Percentiles rank a stretch among this genome's conserved stretches.
phyloP scores from a whole-genome alignment of 495 filamentous ascomycete genomes.

The Glarea lozoyensis region DNA sequence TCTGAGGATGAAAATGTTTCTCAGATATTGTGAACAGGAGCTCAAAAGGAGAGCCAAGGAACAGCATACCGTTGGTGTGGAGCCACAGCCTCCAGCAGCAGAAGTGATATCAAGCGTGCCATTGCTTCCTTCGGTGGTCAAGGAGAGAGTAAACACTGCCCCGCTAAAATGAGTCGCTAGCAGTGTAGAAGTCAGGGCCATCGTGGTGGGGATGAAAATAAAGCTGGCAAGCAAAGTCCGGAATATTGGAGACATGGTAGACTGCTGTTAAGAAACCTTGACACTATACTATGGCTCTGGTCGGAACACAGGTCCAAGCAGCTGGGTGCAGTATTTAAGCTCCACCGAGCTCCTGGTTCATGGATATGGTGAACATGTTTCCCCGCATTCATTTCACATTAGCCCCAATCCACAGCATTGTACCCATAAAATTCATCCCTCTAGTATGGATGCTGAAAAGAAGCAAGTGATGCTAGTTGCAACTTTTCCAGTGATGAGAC shows the following conservation, averaged over 20 bases:
- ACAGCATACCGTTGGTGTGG: constrained; percentile 6
- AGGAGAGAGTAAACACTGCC: constrained; percentile 4
- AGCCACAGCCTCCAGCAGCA: constrained; percentile 5
- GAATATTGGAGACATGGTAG: background rate
- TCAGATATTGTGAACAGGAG: no score
- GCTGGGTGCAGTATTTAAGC: constrained; percentile 6
- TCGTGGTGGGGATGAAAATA: constrained; percentile 1
- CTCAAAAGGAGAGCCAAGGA: no score
- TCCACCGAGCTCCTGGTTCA: constrained; percentile 4
- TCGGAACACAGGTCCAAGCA: constrained; percentile 1
- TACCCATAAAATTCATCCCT: background rate
- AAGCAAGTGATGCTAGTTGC: background rate
- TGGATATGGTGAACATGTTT: background rate
- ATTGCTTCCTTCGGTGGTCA: constrained; percentile 5
- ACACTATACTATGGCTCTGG: background rate
- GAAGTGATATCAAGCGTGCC: constrained; percentile 13
- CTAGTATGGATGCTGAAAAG: background rate
- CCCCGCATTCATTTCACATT: constrained; percentile 6
- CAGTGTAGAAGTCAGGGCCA: constrained; percentile 15
- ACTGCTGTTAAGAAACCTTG: constrained; percentile 1
- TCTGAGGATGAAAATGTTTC: no score
- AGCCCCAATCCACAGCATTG: background rate
- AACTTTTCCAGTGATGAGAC: background rate
- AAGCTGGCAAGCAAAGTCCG: constrained; percentile 1
- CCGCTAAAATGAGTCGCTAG: constrained; percentile 7